A percentile compares a stretch with the other conserved stretches of the same genome.
These are phyloP conservation scores for Pythium grandisporangium DNA, from an alignment of 352 stramenopile genomes.

Conservation along the genomic window DNA sequence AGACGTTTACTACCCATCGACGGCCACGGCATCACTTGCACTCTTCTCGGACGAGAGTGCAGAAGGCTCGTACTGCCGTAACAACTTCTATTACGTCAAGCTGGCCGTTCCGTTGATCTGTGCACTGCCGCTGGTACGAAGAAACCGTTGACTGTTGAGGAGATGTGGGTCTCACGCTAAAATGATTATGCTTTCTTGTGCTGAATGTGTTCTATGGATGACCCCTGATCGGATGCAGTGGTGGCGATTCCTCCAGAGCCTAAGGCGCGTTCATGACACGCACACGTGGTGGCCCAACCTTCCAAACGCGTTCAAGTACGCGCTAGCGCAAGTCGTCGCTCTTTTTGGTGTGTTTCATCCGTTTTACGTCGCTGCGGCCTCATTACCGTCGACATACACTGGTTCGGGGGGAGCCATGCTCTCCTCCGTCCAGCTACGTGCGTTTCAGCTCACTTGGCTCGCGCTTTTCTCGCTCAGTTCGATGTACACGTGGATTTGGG, in stretches of 20 bases:
- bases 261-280: conserved; percentile 93
- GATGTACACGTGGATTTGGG: conserved; percentile 77
- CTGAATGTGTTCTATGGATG: background rate
- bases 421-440: conserved; percentile 2
- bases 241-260: conserved; percentile 96
- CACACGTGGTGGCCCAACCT: conserved; percentile 93
- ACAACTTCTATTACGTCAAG: conserved; percentile 91
- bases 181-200: background rate
- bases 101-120: conserved; percentile 93
- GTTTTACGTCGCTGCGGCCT: no score
- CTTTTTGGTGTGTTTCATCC: conserved; percentile 85
- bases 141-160: no score
- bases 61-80: conserved; percentile 21
- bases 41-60: conserved; percentile 11
- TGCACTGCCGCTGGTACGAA: conserved; percentile 78
- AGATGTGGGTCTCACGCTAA: no score
- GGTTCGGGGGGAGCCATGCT: conserved; percentile 9
- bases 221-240: conserved; percentile 22
- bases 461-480: conserved; percentile 73
- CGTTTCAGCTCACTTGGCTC: conserved; percentile 66
- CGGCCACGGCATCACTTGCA: no score
- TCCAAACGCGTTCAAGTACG: conserved; percentile 95
- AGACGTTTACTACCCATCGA: no score
- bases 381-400: conserved; percentile 11
- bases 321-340: conserved; percentile 71